phyloP scores from a whole-genome alignment of 2,329 filamentous ascomycete species.

The Xylaria sp. region DNA sequence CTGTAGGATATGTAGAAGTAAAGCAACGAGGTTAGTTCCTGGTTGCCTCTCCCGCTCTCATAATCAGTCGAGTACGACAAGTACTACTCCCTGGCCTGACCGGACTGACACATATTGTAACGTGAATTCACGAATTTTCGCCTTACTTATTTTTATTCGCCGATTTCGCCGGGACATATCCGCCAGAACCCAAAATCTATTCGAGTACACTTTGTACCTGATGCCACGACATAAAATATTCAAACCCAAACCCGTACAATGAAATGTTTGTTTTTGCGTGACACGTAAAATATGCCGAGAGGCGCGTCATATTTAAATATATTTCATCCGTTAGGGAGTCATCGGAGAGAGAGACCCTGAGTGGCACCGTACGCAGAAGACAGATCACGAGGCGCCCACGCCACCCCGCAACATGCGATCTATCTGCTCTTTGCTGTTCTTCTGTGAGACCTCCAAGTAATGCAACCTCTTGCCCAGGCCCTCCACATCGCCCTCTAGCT shows the following conservation, averaged over 20 bases:
- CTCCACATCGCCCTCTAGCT: slow-evolving; percentile 80
- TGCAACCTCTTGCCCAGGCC: slow-evolving; percentile 88
- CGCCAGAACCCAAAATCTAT: neutral
- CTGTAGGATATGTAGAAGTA: too few species aligned
- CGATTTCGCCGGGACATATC: neutral
- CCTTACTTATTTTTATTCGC: neutral
- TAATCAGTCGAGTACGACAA: neutral
- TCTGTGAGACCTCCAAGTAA: slow-evolving; percentile 93
- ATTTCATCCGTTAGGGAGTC: neutral
- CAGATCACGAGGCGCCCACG: slow-evolving; percentile 43
- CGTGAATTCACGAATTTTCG: neutral
- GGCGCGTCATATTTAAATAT: neutral
- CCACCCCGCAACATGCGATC: slow-evolving; percentile 80
- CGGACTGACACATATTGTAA: neutral
- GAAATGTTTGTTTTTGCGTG: slow-evolving; percentile 7
- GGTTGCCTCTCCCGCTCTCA: neutral
- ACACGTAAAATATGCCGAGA: slow-evolving; percentile 10
- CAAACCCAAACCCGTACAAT: slow-evolving; percentile 1
- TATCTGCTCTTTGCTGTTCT: slow-evolving; percentile 92
- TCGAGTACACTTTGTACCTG: neutral
- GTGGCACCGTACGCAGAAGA: slow-evolving; percentile 39
- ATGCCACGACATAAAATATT: slow-evolving; percentile 11
- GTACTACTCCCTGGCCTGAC: neutral
- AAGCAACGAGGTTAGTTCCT: neutral
- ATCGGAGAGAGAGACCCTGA: neutral